phyloP scores from a whole-genome alignment of 257 asterid species.

The Solanum chiquidenum region DNA sequence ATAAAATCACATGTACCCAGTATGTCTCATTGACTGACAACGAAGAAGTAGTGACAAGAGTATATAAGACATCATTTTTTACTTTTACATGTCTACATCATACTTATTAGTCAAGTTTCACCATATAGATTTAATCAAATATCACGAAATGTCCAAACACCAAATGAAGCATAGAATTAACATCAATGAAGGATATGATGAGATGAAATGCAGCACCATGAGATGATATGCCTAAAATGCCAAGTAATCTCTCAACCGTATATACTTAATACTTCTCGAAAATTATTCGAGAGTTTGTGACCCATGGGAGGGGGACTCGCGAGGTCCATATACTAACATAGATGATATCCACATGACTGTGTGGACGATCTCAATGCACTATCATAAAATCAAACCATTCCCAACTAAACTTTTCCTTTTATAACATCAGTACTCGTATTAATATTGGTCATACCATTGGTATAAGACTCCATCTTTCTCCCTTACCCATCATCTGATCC shows the following conservation, averaged over 20 bases:
- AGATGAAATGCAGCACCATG: background rate
- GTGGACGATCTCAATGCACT: background rate
- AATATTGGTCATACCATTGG: background rate
- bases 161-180: background rate
- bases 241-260: no score
- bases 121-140: no score
- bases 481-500: background rate
- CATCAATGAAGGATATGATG: background rate
- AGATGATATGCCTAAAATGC: no score
- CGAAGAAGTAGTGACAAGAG: background rate
- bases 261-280: no score
- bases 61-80: background rate
- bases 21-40: background rate
- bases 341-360: background rate
- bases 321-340: background rate
- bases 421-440: background rate
- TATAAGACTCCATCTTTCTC: background rate
- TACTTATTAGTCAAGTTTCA: background rate
- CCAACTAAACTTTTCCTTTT: background rate
- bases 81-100: background rate
- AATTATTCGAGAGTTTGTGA: background rate
- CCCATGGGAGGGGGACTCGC: background rate
- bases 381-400: background rate
- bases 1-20: background rate
- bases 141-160: background rate